Evolutionary conservation across 2,329 filamentous ascomycete genomes (phyloP).

Genomic region (Corniculantispora saksenae): DNA sequence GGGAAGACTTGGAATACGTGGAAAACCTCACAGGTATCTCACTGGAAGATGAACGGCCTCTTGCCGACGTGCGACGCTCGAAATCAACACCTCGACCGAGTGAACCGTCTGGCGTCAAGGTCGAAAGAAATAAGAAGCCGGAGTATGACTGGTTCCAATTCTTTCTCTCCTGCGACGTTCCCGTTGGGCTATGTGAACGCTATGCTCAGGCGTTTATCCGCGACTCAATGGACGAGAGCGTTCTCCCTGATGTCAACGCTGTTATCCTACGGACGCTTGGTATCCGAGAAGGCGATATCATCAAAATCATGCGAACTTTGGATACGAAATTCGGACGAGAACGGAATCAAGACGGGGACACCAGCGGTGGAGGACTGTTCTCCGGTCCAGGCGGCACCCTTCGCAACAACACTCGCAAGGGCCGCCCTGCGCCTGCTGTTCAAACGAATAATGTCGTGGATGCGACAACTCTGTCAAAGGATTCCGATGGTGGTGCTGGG

Average conservation of each 20-base stretch:
- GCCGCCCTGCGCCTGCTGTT: conserved; percentile 81
- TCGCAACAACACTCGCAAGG: conserved; percentile 92
- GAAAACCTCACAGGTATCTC: conserved; percentile 85
- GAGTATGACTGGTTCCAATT: conserved; percentile 99
- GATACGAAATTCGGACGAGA: conserved; percentile 77
- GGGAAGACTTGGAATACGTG: conserved; percentile 92
- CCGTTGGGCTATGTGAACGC: conserved; percentile 88
- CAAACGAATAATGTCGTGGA: conserved; percentile 86
- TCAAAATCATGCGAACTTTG: conserved; percentile 88
- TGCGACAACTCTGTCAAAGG: conserved; percentile 77
- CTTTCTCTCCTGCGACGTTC: conserved; percentile 89
- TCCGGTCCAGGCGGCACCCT: conserved; percentile 88
- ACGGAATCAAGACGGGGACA: conserved; percentile 56
- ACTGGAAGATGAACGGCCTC: conserved; percentile 89
- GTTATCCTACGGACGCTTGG: conserved; percentile 82
- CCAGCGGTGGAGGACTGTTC: conserved; percentile 70
- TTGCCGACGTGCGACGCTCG: conserved; percentile 76
- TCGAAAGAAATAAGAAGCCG: conserved; percentile 62
- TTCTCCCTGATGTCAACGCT: conserved; percentile 85
- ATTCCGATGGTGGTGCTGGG: conserved; percentile 36
- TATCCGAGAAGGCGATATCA: conserved; percentile 93
- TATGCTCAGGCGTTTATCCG: conserved; percentile 86
- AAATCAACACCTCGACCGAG: conserved; percentile 35
- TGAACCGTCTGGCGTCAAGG: conserved; percentile 56
- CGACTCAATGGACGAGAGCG: conserved; percentile 95